Base-by-base conservation (phyloP, 176 grass and related monocot species). In the Carex scoparia region DNA sequence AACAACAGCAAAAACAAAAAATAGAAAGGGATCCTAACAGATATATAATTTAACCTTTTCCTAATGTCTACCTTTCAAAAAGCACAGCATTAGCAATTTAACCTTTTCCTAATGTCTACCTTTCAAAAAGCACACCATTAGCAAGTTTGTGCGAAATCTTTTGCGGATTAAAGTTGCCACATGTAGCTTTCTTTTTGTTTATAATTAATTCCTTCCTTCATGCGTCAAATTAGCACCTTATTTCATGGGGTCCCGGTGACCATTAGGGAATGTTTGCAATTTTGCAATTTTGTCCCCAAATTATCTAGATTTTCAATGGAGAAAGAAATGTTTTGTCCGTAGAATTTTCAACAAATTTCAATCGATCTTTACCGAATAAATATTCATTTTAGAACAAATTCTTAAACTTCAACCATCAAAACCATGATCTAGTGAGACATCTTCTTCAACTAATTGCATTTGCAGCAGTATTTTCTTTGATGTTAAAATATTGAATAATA, bases 181-280 rank as follows among this genome's bases (percentile, higher is more conserved):
- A 12, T 83, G n/a, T 55, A 55, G 62, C 81, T 83, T 83, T 67
- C 46, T 56, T 66, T 81, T 82, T 30, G 4, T 83, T 83, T 31
- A 83, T 53, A 83, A 56, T 69, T 42, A 46, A 64, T 82, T 82
- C 79, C 57, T 83, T 65, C 81, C 62, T 83, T 83, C 61, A 58
- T 33, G 4, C 40, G 48, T 69, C 63, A 83, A 83, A 69, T 67
- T 69, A 83, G 81, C 81, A 83, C 81, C 65, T 83, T 67, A 49
- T 63, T 83, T 83, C 81, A 69, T 83, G 81, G 54, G 62, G 81
- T 37, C 81, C 80, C 74, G 13, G 48, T 13, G 13, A 18, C n/a
- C 75, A 15, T 51, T 56, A 35, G 7, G 18, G 27, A 57, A 80
- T 38, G n/a, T 44, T 11, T 64, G 23, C 18, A 10, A 64, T 82